These are phyloP conservation scores for Globisporangium solare DNA, from an alignment of 352 stramenopile genomes.

Conservation along the genomic window DNA sequence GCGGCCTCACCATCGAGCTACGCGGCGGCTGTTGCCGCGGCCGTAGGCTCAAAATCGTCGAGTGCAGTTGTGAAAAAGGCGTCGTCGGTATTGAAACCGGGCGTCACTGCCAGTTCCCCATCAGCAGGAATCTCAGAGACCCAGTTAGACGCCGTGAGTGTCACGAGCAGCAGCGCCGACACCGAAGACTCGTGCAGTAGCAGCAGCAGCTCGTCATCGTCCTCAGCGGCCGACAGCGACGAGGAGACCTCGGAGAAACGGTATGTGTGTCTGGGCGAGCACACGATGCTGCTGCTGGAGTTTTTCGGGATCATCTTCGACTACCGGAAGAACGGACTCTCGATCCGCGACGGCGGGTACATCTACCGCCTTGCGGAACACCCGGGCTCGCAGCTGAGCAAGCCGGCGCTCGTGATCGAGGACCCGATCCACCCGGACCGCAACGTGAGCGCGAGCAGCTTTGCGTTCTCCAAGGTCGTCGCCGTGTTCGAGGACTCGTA, in stretches of 20 bases:
- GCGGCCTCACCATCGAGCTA: constrained; percentile 53
- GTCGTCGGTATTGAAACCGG: constrained; percentile 7
- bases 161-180: constrained; percentile 76
- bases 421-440: constrained; percentile 85
- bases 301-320: constrained; percentile 86
- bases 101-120: constrained; percentile 2
- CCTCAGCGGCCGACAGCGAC: constrained; percentile 51
- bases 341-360: constrained; percentile 81
- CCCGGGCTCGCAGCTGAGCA: constrained; percentile 36
- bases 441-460: constrained; percentile 85
- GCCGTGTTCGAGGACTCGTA: constrained; percentile 83
- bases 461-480: constrained; percentile 81
- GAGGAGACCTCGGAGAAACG: constrained; percentile 25
- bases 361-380: constrained; percentile 76
- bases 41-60: constrained; percentile 13
- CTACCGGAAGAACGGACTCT: constrained; percentile 79
- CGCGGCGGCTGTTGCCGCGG: constrained; percentile 53
- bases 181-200: constrained; percentile 68
- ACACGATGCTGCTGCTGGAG: constrained; percentile 76
- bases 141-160: constrained; percentile 52
- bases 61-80: background rate
- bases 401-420: constrained; percentile 82
- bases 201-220: constrained; percentile 1
- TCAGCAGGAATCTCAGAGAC: constrained; percentile 3
- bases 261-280: constrained; percentile 54